phyloP scores from a whole-genome alignment of 495 filamentous ascomycete genomes.

The Aspergillus homomorphus region DNA sequence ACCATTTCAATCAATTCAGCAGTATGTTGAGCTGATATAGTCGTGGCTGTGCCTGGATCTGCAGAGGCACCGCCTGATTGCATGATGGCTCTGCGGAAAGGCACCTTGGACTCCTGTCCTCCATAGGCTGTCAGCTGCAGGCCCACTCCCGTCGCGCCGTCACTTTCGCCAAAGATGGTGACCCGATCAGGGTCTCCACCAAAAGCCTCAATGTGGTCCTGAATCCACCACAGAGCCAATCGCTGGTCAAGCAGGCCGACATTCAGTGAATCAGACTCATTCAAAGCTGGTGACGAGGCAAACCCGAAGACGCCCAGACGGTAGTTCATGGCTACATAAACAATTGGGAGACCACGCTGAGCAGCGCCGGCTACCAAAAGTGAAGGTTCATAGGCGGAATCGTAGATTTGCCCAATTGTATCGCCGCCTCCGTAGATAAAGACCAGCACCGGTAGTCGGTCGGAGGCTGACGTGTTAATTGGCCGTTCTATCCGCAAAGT shows the following conservation, averaged over 20 bases:
- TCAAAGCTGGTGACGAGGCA: neutral
- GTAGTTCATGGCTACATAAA: neutral
- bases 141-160: slow-evolving; percentile 24
- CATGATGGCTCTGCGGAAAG: slow-evolving; percentile 29
- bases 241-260: slow-evolving; percentile 28
- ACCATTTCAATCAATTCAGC: neutral
- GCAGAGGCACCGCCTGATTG: slow-evolving; percentile 13
- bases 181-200: slow-evolving; percentile 30
- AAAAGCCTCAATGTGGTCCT: slow-evolving; percentile 29
- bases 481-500: neutral
- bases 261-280: neutral
- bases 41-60: neutral
- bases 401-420: neutral
- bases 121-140: slow-evolving; percentile 11
- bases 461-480: neutral
- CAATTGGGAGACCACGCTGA: neutral
- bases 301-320: neutral
- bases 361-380: neutral
- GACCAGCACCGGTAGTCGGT: neutral
- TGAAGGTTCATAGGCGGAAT: neutral
- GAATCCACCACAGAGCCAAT: slow-evolving; percentile 37
- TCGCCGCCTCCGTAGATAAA: neutral
- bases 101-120: slow-evolving; percentile 11
- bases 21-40: neutral
- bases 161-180: slow-evolving; percentile 21